A percentile compares a stretch with the other conserved stretches of the same genome.
Conservation (phyloP, 2,329 filamentous ascomycete genomes). For the Xylogone sp. region DNA sequence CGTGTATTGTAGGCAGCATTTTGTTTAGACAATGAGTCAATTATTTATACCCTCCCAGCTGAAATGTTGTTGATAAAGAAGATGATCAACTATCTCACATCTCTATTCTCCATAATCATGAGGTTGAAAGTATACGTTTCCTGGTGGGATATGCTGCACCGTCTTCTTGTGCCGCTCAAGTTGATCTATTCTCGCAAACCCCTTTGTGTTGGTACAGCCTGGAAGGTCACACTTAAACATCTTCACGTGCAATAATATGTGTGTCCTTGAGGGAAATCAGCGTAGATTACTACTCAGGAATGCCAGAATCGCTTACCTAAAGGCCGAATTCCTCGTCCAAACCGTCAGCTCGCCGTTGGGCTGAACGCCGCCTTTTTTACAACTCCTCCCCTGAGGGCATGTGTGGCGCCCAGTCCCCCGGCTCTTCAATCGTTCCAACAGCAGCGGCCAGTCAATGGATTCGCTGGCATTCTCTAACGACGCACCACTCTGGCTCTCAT, state of each 20-base stretch:
- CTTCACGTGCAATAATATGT: background rate
- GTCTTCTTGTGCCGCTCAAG: background rate
- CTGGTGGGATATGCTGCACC: background rate
- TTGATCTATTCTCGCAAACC: slow-evolving; percentile 1
- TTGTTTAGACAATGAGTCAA: too few relatives aligned
- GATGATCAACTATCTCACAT: too few relatives aligned
- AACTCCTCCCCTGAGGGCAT: background rate
- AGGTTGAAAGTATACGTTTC: too few relatives aligned
- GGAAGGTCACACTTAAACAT: background rate
- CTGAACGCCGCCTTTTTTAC: background rate
- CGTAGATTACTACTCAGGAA: too few relatives aligned
- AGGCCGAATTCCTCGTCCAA: background rate
- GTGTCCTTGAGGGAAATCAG: too few relatives aligned
- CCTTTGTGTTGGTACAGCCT: background rate
- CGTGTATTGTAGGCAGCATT: too few relatives aligned
- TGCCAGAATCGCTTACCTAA: background rate
- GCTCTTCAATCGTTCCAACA: background rate
- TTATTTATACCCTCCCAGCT: too few relatives aligned
- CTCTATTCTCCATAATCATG: too few relatives aligned
- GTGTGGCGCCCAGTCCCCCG: background rate
- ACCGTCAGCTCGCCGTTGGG: background rate
- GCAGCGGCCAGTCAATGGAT: background rate
- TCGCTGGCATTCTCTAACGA: background rate
- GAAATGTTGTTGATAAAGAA: too few relatives aligned
- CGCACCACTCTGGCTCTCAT: too few relatives aligned